phyloP scores from a whole-genome alignment of 345 rosid genomes.

The Gossypium arboreum region DNA sequence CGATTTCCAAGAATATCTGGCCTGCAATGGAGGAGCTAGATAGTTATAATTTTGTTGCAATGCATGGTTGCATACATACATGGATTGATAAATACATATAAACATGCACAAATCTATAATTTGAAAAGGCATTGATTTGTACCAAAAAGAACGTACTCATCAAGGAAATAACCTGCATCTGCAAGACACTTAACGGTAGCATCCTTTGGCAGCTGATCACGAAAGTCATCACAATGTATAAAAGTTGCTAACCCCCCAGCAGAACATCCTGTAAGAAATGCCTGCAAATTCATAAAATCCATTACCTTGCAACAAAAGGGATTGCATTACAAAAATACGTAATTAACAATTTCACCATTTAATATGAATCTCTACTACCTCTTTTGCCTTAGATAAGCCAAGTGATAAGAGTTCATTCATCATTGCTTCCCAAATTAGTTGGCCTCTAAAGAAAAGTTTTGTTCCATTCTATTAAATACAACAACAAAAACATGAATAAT shows the following conservation, averaged over 20 bases:
- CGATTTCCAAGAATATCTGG: constrained; percentile 54
- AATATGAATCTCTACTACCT: constrained; percentile 33
- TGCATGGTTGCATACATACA: neutral
- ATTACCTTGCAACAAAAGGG: constrained; percentile 1
- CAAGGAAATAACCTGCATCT: constrained; percentile 40
- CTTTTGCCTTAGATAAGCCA: constrained; percentile 70
- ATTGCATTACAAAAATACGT: neutral
- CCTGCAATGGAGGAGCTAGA: constrained; percentile 45
- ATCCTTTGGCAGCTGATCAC: constrained; percentile 55
- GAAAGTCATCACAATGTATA: constrained; percentile 79
- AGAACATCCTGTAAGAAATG: constrained; percentile 91
- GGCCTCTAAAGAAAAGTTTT: constrained; percentile 73
- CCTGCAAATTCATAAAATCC: constrained; percentile 40
- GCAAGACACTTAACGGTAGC: constrained; percentile 83
- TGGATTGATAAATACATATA: neutral
- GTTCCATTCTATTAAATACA: constrained; percentile 43
- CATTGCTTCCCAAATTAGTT: constrained; percentile 86
- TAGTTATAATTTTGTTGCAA: neutral
- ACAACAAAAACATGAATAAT: neutral
- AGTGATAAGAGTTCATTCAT: constrained; percentile 65
- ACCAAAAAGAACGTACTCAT: constrained; percentile 9
- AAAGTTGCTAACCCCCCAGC: constrained; percentile 93
- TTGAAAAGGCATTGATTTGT: neutral
- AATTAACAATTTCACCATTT: constrained; percentile 1
- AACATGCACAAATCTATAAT: neutral